These are phyloP conservation scores for Rhypophila decipiens DNA, from an alignment of 495 filamentous ascomycete species.

Conservation along the genomic window DNA sequence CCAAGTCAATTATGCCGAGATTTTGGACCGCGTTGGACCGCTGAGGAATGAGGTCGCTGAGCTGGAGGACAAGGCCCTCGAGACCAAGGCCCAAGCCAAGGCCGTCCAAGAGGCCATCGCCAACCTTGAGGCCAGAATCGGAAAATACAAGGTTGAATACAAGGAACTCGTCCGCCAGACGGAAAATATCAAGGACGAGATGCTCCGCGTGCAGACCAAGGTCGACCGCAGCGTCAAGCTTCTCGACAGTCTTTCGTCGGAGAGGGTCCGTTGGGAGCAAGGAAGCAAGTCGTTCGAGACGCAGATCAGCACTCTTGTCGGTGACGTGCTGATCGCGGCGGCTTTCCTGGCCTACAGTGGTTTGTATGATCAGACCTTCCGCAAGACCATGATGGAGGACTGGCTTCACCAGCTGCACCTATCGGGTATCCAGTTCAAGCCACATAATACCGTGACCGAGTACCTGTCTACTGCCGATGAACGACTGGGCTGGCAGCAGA, in stretches of 20 bases:
- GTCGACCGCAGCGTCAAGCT: conserved; percentile 92
- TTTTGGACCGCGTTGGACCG: conserved; percentile 90
- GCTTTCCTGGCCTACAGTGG: conserved; percentile 98
- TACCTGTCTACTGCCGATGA: conserved; percentile 97
- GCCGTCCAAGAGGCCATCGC: conserved; percentile 83
- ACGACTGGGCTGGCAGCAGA: conserved; percentile 85
- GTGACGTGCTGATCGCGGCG: conserved; percentile 88
- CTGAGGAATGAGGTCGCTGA: conserved; percentile 82
- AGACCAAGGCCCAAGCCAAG: conserved; percentile 91
- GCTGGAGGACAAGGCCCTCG: conserved; percentile 80
- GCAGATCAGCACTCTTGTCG: conserved; percentile 92
- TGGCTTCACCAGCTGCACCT: conserved; percentile 88
- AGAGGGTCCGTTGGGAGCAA: conserved; percentile 88
- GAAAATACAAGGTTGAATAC: conserved; percentile 95
- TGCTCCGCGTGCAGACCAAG: conserved; percentile 94
- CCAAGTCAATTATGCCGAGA: conserved; percentile 95
- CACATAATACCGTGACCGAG: conserved; percentile 89
- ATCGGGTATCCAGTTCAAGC: conserved; percentile 87
- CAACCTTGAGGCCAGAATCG: conserved; percentile 81
- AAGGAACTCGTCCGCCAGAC: conserved; percentile 94
- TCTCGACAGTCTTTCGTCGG: conserved; percentile 88
- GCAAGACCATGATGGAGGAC: conserved; percentile 94
- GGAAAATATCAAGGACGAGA: conserved; percentile 93
- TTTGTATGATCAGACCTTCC: conserved; percentile 96
- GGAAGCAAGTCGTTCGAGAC: conserved; percentile 97